Percentiles rank a stretch among this genome's conserved stretches.
These are phyloP conservation scores for Cutaneotrichosporon daszewskae DNA, from an alignment of 1,284 basidiomycete species.

Conservation along the genomic window DNA sequence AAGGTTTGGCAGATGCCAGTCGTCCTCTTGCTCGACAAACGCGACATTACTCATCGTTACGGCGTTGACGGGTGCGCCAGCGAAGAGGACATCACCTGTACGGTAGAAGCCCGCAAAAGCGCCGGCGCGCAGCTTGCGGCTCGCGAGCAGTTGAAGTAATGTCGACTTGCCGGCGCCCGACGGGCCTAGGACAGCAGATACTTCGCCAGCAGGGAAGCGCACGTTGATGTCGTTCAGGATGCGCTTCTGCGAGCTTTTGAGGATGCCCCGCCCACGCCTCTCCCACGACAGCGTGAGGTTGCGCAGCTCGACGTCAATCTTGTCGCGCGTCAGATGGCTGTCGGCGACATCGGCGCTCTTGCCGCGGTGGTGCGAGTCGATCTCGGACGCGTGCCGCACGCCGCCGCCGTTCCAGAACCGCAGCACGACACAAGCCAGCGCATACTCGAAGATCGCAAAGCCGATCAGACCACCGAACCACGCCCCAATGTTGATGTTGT, in stretches of 20 bases:
- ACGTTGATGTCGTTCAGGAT: constrained; percentile 50
- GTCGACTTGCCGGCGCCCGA: constrained; percentile 51
- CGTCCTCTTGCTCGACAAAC: constrained; percentile 55
- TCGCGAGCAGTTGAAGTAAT: constrained; percentile 51
- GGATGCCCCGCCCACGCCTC: constrained; percentile 24
- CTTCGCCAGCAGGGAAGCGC: constrained; percentile 49
- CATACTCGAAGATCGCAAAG: constrained; percentile 39
- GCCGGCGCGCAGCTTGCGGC: constrained; percentile 43
- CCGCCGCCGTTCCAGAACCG: constrained; percentile 47
- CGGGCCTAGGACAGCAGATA: constrained; percentile 51
- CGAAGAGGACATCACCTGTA: constrained; percentile 43
- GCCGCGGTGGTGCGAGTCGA: constrained; percentile 38
- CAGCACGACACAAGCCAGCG: constrained; percentile 43
- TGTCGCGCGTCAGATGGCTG: constrained; percentile 44
- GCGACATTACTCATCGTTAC: constrained; percentile 46
- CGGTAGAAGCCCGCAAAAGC: constrained; percentile 40
- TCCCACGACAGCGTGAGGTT: constrained; percentile 40
- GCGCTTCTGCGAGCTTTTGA: constrained; percentile 32
- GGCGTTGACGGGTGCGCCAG: constrained; percentile 32
- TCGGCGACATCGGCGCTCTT: constrained; percentile 42
- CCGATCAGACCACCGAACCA: constrained; percentile 48
- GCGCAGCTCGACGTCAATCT: constrained; percentile 43
- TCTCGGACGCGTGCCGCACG: constrained; percentile 46
- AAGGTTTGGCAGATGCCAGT: constrained; percentile 50
- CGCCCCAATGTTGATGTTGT: constrained; percentile 39